Base-by-base conservation (phyloP, 2,329 filamentous ascomycete genomes). In the Paraphaeosphaeria sporulosa region DNA sequence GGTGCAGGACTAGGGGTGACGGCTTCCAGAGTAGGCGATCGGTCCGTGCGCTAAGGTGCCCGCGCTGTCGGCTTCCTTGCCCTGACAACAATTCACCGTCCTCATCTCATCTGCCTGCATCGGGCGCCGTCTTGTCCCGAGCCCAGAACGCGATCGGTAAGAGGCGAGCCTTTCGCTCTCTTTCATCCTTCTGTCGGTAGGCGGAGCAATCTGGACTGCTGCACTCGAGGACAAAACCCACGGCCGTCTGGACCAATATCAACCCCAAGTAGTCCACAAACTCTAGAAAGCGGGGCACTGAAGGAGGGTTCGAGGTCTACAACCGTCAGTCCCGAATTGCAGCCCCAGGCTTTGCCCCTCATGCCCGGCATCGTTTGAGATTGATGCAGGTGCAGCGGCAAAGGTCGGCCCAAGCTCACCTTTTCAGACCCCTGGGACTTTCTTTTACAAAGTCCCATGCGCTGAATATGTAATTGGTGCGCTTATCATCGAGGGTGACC, bases 401-500 rank as follows among this genome's bases (percentile, higher is more conserved):
- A 38, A 48, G 34, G 4, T 48, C 30, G 32, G 42, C 40, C 46
- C 9, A 40, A 42, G 13, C 27, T 53, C 25, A 32, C 30, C 44
- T 32, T 21, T 47, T 48, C 5, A 36, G 21, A 12, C 30, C 30
- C 49, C 13, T 40, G 40, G n/a, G 13, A 25, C 19, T 46, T 25
- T 36, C 34, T 15, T 58, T 15, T 53, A 42, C 56, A 13, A 53
- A 52, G 27, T 21, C 2, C 30, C 23, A 25, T 42, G 36, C 36
- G 34, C 40, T 56, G 21, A 8, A n/a, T 8, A 46, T 25, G 19
- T 27, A 49, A 58, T 58, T 58, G 46, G 59, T 42, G 46, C 55
- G 50, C 50, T 53, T 51, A 55, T 30, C 40, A 55, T 44, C 25
- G 42, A 15, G 27, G 17, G 36, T 55, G 55, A 50, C 50, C 59